These are phyloP conservation scores for Populus tomentosa DNA, from an alignment of 441 rosid species.

Conservation along the genomic window DNA sequence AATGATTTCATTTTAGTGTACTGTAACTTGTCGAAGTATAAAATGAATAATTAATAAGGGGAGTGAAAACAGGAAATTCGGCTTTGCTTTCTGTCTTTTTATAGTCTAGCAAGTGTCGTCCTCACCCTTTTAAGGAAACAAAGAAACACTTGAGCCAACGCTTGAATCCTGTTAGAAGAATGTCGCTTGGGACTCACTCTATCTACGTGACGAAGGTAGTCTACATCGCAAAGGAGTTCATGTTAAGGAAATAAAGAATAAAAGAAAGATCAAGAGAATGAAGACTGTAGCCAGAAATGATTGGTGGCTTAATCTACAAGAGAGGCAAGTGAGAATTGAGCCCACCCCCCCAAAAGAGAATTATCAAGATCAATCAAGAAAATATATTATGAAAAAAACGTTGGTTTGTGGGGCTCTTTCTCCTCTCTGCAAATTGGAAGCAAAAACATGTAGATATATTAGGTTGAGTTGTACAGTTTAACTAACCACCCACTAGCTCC, in stretches of 20 bases:
- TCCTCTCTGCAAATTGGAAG: no score
- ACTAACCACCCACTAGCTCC: slow-evolving; percentile 35
- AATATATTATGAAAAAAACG: neutral
- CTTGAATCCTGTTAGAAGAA: neutral
- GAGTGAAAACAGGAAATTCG: neutral
- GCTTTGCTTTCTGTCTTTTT: no score
- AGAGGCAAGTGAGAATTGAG: neutral
- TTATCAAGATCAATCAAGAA: neutral
- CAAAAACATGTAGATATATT: neutral
- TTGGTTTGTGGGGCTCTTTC: no score
- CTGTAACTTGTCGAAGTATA: no score
- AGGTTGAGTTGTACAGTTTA: slow-evolving; percentile 54
- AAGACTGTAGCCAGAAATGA: neutral
- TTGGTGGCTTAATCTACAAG: neutral
- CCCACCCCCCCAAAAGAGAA: neutral
- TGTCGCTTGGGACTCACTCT: neutral
- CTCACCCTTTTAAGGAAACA: neutral
- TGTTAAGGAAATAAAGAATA: neutral
- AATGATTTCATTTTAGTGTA: no score
- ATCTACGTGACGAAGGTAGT: neutral
- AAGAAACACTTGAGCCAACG: neutral
- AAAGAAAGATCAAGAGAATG: neutral
- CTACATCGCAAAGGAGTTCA: neutral
- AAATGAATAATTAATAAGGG: no score
- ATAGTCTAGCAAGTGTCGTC: neutral